These are phyloP conservation scores for Aegle marmelos DNA, from an alignment of 345 rosid genomes.

Conservation along the genomic window DNA sequence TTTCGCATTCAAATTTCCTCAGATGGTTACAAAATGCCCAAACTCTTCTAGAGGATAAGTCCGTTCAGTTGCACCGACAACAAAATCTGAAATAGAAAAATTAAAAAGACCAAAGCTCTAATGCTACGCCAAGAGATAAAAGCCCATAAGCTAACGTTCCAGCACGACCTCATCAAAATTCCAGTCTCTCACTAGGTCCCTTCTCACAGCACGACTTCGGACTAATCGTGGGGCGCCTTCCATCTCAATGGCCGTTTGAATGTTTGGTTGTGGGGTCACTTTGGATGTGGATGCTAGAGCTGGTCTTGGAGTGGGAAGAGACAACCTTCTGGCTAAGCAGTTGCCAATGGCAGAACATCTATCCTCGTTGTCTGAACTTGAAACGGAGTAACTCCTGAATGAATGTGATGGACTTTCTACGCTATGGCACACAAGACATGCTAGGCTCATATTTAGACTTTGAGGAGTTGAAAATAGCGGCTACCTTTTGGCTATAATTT, in stretches of 20 bases:
- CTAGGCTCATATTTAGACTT: constrained; percentile 62
- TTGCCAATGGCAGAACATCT: constrained; percentile 70
- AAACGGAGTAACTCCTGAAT: constrained; percentile 85
- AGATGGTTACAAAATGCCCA: constrained; percentile 24
- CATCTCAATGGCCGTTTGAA: constrained; percentile 35
- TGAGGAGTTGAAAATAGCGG: background rate
- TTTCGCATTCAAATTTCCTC: constrained; percentile 16
- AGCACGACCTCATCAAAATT: constrained; percentile 64
- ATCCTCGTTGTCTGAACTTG: constrained; percentile 89
- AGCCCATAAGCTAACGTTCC: constrained; percentile 37
- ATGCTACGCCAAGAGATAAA: constrained; percentile 13
- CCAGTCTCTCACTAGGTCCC: constrained; percentile 97
- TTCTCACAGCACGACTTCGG: constrained; percentile 80
- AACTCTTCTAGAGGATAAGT: constrained; percentile 25
- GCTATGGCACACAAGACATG: constrained; percentile 86
- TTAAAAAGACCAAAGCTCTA: constrained; percentile 15
- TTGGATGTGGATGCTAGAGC: constrained; percentile 61
- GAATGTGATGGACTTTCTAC: constrained; percentile 96
- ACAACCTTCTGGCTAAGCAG: constrained; percentile 66
- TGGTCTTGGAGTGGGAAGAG: constrained; percentile 62
- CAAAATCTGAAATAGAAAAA: constrained; percentile 10
- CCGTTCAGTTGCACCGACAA: constrained; percentile 23
- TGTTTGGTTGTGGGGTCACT: constrained; percentile 78
- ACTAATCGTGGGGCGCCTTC: constrained; percentile 75
- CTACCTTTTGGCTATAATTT: constrained; percentile 1